Evolutionary conservation across 768 basidiomycete species (phyloP).

Genomic region (Scleroderma bovista): DNA sequence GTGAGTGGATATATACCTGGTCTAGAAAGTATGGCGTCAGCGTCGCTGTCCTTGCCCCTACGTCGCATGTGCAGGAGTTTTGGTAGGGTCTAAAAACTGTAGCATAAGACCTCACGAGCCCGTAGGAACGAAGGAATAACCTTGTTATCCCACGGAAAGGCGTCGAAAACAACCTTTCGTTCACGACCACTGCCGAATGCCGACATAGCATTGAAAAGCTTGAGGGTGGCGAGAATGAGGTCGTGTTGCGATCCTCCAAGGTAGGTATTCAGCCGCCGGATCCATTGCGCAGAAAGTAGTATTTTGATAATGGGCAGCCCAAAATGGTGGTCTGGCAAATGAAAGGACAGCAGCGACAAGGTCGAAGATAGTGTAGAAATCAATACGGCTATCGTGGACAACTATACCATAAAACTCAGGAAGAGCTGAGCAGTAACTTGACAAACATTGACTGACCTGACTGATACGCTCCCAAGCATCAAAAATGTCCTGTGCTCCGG

Average conservation of each 20-base stretch:
- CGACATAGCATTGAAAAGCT: constrained; percentile 57
- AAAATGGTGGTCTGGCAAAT: constrained; percentile 60
- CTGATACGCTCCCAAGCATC: constrained; percentile 51
- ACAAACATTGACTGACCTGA: constrained; percentile 35
- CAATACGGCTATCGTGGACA: constrained; percentile 37
- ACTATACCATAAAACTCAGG: constrained; percentile 22
- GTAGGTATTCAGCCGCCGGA: constrained; percentile 55
- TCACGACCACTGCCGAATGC: constrained; percentile 63
- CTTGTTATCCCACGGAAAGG: constrained; percentile 77
- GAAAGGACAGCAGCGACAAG: constrained; percentile 57
- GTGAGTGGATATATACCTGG: constrained; percentile 44
- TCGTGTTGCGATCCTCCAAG: constrained; percentile 60
- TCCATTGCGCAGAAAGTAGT: constrained; percentile 50
- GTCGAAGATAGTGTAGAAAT: constrained; percentile 53
- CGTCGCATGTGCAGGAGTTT: constrained; percentile 70
- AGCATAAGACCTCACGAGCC: not conserved
- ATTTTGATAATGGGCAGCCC: constrained; percentile 60
- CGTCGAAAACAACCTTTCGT: constrained; percentile 54
- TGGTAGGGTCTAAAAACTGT: constrained; percentile 45
- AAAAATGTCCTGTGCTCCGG: constrained; percentile 59
- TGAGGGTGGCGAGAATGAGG: constrained; percentile 58
- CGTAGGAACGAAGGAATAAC: constrained; percentile 26
- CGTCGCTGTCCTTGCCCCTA: constrained; percentile 41
- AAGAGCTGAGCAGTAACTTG: not conserved
- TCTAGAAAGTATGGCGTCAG: constrained; percentile 37